phyloP scores from a whole-genome alignment of 2,329 filamentous ascomycete species.

The Nemania bipapillata region DNA sequence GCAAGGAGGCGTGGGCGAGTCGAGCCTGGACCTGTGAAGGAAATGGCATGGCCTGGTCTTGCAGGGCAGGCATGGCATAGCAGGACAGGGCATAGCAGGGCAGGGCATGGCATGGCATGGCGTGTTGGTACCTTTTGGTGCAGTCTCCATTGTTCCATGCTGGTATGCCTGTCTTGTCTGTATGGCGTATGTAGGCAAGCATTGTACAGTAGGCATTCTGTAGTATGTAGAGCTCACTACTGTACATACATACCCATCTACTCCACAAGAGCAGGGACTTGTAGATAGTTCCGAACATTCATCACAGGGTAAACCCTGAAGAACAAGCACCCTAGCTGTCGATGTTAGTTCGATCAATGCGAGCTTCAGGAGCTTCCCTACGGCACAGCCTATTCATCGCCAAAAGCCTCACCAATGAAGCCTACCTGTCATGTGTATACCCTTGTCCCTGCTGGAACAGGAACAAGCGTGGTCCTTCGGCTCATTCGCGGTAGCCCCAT shows the following conservation, averaged over 20 bases:
- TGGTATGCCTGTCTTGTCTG: too few species aligned
- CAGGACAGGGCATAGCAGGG: too few species aligned
- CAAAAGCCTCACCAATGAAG: constrained; percentile 17
- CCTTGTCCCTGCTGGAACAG: constrained; percentile 25
- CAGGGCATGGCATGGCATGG: too few species aligned
- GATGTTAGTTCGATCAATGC: constrained; percentile 21
- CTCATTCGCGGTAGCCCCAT: background rate
- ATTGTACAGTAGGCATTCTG: too few species aligned
- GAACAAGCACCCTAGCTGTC: constrained; percentile 12
- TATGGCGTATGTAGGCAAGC: too few species aligned
- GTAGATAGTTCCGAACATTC: constrained; percentile 10
- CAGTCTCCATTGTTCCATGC: constrained; percentile 10
- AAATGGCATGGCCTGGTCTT: too few species aligned
- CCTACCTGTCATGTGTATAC: constrained; percentile 9
- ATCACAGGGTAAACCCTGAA: constrained; percentile 6
- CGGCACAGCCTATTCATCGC: constrained; percentile 25
- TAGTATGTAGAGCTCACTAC: background rate
- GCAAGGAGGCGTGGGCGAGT: constrained; percentile 12
- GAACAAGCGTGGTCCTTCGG: constrained; percentile 15
- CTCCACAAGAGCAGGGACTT: constrained; percentile 25
- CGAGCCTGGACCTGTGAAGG: constrained; percentile 9
- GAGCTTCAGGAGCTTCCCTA: constrained; percentile 19
- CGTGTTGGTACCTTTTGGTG: constrained; percentile 18
- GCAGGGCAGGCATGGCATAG: too few species aligned
- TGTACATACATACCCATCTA: too few species aligned